Evolutionary conservation across 2,329 filamentous ascomycete genomes (phyloP).

Genomic region (Fusarium temperatum): DNA sequence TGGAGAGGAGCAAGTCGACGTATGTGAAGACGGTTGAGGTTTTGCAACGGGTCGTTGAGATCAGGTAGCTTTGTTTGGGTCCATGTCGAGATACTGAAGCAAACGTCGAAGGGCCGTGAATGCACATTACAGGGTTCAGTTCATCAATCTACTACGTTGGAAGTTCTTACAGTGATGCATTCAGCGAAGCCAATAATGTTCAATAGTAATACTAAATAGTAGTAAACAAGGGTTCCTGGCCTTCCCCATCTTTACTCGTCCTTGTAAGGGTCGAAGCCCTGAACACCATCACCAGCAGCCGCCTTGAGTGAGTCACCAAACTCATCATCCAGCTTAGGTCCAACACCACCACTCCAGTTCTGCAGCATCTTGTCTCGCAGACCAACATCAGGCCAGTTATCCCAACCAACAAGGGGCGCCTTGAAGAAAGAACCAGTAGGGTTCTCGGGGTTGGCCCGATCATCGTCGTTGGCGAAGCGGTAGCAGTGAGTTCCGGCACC

Average conservation of each 20-base stretch:
- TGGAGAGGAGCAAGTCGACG: not conserved
- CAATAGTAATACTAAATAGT: not conserved
- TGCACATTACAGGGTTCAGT: no score
- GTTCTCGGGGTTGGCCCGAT: conserved; percentile 40
- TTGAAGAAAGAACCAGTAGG: conserved; percentile 37
- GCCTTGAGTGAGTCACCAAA: conserved; percentile 35
- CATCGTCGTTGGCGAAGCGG: conserved; percentile 44
- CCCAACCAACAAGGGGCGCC: conserved; percentile 42
- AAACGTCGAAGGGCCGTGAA: not conserved
- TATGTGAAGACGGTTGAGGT: not conserved
- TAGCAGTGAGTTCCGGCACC: conserved; percentile 43
- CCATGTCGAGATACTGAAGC: not conserved
- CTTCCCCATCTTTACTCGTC: conserved; percentile 16
- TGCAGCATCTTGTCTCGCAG: conserved; percentile 40
- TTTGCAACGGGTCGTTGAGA: not conserved
- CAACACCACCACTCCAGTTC: conserved; percentile 42
- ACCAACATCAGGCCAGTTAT: conserved; percentile 39
- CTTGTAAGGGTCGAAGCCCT: conserved; percentile 41
- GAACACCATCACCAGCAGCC: conserved; percentile 41
- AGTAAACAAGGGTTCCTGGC: not conserved
- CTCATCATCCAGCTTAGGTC: conserved; percentile 43
- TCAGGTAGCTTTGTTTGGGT: not conserved
- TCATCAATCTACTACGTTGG: no score
- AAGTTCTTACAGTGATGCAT: not conserved
- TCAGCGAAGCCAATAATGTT: not conserved